Percentiles rank a stretch among this genome's conserved stretches.
Conservation (phyloP, 1,284 basidiomycete species). For the Pholiota adiposa region DNA sequence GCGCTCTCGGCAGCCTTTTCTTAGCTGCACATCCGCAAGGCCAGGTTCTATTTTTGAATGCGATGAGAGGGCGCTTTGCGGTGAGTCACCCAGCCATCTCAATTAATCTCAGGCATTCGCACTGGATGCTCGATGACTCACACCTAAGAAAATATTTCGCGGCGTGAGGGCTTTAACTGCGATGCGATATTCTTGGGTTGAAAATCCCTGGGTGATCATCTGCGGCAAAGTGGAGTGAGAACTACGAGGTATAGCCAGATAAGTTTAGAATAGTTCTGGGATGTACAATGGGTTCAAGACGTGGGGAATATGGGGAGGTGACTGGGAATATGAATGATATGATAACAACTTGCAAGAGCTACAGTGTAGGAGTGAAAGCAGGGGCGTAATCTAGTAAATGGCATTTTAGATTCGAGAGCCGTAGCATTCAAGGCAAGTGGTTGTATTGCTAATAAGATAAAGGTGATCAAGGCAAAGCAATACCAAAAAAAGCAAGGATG, state of each 20-base stretch:
- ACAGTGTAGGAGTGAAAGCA: no score
- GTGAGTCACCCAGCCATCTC: background rate
- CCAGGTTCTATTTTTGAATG: no score
- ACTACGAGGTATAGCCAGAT: no score
- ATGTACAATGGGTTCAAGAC: background rate
- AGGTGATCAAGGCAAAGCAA: background rate
- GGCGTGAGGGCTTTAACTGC: no score
- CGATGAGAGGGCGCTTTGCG: background rate
- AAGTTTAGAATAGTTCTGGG: background rate
- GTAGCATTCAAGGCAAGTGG: slow-evolving; percentile 15
- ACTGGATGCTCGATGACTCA: background rate
- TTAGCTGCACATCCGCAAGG: background rate
- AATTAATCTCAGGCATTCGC: no score
- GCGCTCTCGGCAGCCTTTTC: background rate
- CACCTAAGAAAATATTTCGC: background rate
- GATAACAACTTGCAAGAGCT: background rate
- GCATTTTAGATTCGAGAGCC: background rate
- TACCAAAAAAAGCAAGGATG: background rate
- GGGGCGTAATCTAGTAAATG: no score
- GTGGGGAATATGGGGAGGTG: background rate
- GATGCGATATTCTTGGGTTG: background rate
- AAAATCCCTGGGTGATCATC: background rate
- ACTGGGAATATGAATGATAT: background rate
- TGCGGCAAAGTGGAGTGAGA: no score
- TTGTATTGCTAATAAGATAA: slow-evolving; percentile 5